Conservation (phyloP, 768 basidiomycete genomes). For the Pluteus cervinus region DNA sequence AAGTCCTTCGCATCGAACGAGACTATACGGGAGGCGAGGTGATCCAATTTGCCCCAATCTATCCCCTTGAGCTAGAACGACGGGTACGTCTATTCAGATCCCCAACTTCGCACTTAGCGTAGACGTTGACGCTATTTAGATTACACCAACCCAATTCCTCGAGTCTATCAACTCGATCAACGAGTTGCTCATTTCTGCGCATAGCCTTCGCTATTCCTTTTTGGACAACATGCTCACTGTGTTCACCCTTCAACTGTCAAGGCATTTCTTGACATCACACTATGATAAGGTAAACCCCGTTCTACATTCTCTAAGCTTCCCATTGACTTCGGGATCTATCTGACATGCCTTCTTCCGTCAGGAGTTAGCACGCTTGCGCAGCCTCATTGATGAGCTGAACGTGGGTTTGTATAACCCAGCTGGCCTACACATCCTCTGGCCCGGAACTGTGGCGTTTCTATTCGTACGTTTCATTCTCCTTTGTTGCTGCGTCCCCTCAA, state of each 20-base stretch:
- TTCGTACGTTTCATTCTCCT: slow-evolving; percentile 63
- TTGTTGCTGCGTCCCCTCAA: slow-evolving; percentile 5
- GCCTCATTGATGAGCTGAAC: slow-evolving; percentile 65
- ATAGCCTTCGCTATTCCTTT: slow-evolving; percentile 67
- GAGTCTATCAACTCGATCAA: slow-evolving; percentile 91
- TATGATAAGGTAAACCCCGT: slow-evolving; percentile 64
- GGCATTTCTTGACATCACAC: slow-evolving; percentile 62
- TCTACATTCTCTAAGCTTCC: slow-evolving; percentile 1
- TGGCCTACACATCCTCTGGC: slow-evolving; percentile 86
- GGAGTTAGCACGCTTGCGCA: slow-evolving; percentile 72
- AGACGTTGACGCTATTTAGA: slow-evolving; percentile 35
- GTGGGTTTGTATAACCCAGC: slow-evolving; percentile 71
- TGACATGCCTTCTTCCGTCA: slow-evolving; percentile 20
- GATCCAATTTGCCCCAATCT: slow-evolving; percentile 83
- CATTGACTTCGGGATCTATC: neutral
- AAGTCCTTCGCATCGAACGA: slow-evolving; percentile 86
- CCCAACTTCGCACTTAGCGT: neutral
- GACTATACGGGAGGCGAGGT: slow-evolving; percentile 91
- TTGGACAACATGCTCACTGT: slow-evolving; percentile 78
- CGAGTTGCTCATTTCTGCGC: slow-evolving; percentile 78
- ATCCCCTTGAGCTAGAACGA: slow-evolving; percentile 89
- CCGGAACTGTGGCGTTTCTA: slow-evolving; percentile 78
- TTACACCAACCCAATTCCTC: slow-evolving; percentile 86
- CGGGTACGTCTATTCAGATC: slow-evolving; percentile 51
- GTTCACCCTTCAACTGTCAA: slow-evolving; percentile 74